These are phyloP conservation scores for Zoysia matrella DNA, from an alignment of 202 grass and related monocot genomes.

Conservation along the genomic window DNA sequence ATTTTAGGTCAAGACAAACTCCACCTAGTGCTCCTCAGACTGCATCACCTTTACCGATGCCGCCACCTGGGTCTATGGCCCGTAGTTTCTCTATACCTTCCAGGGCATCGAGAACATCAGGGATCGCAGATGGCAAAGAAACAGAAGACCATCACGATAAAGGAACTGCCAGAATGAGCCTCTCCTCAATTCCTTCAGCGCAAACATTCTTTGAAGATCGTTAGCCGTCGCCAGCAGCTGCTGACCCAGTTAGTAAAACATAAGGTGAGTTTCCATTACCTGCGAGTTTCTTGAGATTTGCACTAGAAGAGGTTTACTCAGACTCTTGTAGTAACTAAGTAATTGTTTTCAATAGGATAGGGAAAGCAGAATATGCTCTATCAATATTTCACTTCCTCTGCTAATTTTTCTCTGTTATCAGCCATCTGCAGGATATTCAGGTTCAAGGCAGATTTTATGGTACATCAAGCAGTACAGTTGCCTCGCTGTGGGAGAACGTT, in stretches of 20 bases:
- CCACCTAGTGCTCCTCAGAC: constrained; percentile 54
- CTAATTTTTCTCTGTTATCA: constrained; percentile 25
- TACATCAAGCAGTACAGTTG: constrained; percentile 21
- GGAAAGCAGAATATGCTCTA: background rate
- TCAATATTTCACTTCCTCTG: background rate
- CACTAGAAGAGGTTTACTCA: background rate
- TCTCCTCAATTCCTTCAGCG: constrained; percentile 62
- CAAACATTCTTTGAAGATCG: constrained; percentile 60
- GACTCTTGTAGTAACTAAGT: background rate
- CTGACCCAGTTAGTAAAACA: constrained; percentile 55
- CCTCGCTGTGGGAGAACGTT: constrained; percentile 29
- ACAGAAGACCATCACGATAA: constrained; percentile 63
- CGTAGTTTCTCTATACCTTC: constrained; percentile 98
- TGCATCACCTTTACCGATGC: constrained; percentile 80
- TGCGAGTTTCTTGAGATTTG: background rate
- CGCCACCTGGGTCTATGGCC: constrained; percentile 72
- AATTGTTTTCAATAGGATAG: background rate
- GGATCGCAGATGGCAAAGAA: constrained; percentile 62
- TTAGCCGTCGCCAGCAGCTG: constrained; percentile 46
- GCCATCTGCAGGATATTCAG: constrained; percentile 35
- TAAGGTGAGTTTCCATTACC: constrained; percentile 53
- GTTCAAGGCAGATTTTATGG: constrained; percentile 24
- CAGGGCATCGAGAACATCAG: constrained; percentile 54
- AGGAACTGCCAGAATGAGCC: constrained; percentile 54
- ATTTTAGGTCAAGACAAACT: constrained; percentile 55